These are phyloP conservation scores for Ophiocordyceps camponoti-saundersi DNA, from an alignment of 2,329 filamentous ascomycete genomes.

Conservation along the genomic window DNA sequence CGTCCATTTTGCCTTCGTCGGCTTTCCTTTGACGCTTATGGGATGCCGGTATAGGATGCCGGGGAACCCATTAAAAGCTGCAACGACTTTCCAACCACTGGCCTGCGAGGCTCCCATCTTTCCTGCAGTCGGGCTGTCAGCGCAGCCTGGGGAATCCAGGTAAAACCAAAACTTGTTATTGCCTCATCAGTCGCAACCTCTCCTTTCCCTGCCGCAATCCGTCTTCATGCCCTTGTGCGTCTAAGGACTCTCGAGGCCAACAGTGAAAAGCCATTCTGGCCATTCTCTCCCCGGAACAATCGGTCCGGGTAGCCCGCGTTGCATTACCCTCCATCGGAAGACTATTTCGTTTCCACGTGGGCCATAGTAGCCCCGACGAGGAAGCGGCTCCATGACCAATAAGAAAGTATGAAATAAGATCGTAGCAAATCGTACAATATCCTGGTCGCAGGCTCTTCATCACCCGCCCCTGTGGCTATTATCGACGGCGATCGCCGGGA, in stretches of 20 bases:
- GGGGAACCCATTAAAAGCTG: conserved; percentile 1
- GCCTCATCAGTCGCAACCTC: background rate
- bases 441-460: background rate
- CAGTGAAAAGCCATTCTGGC: background rate
- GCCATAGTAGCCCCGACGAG: background rate
- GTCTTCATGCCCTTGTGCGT: too few relatives aligned
- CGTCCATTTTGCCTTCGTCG: background rate
- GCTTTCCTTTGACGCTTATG: conserved; percentile 1
- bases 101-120: background rate
- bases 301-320: too few relatives aligned
- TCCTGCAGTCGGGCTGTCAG: background rate
- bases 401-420: background rate
- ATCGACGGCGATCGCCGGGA: too few relatives aligned
- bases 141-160: background rate
- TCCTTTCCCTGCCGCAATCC: background rate
- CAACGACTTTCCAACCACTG: conserved; percentile 3
- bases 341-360: background rate
- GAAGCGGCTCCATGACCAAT: background rate
- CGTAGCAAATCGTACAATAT: conserved; percentile 1
- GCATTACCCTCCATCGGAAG: too few relatives aligned
- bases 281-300: background rate
- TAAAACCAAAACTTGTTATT: background rate
- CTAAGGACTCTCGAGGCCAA: background rate
- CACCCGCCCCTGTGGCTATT: background rate
- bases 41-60: conserved; percentile 1